Conservation (phyloP, 192 early-diverging fungal genomes). For the Entophlyctis helioformis region DNA sequence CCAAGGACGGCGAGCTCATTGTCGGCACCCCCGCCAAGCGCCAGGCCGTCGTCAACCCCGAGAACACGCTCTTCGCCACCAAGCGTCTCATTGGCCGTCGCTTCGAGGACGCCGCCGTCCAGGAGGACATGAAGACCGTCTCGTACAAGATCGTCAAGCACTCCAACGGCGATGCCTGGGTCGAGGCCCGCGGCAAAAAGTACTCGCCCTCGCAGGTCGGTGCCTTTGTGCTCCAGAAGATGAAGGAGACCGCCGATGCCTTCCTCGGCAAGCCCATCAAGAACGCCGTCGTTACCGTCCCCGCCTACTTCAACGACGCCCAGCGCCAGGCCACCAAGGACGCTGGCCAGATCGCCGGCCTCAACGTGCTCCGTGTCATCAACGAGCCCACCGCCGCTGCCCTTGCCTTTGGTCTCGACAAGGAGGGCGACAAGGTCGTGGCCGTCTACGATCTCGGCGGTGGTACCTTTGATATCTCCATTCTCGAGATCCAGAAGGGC, state of each 20-base stretch:
- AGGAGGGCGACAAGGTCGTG: constrained; percentile 71
- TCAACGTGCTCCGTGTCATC: constrained; percentile 87
- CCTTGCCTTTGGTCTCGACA: constrained; percentile 81
- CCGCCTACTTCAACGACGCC: constrained; percentile 97
- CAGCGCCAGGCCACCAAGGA: constrained; percentile 96
- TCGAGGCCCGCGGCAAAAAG: constrained; percentile 85
- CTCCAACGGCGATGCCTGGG: constrained; percentile 96
- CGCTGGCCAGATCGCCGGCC: constrained; percentile 80
- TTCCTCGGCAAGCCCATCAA: constrained; percentile 69
- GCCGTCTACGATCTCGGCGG: constrained; percentile 97
- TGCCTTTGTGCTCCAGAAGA: constrained; percentile 94
- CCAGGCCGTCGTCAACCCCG: constrained; percentile 96
- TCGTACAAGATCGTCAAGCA: constrained; percentile 93
- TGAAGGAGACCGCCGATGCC: constrained; percentile 90
- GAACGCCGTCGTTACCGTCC: constrained; percentile 91
- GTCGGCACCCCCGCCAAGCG: constrained; percentile 96
- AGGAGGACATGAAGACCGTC: constrained; percentile 79
- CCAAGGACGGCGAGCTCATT: constrained; percentile 90
- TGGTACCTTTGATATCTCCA: constrained; percentile 99
- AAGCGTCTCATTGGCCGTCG: constrained; percentile 95
- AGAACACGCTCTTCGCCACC: constrained; percentile 95
- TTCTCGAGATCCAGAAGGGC: constrained; percentile 95
- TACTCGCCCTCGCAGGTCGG: constrained; percentile 96
- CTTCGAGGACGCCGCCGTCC: constrained; percentile 78
- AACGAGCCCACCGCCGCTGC: constrained; percentile 95